Evolutionary conservation across 352 stramenopile species (phyloP).

Genomic region (Phytophthora syringae): DNA sequence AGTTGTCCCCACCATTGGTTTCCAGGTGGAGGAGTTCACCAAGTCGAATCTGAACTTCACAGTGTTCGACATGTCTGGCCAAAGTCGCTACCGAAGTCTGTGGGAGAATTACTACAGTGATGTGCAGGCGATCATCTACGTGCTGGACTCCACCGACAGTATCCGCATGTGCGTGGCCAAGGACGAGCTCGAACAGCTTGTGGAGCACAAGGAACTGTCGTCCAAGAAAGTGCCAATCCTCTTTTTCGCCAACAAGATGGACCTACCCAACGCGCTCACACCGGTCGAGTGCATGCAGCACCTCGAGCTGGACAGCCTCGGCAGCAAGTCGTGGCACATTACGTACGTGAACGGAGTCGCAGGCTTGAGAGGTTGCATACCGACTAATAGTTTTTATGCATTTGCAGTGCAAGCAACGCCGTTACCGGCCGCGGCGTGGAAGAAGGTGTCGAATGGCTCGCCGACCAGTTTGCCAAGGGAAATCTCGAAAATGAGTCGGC

Average conservation of each 20-base stretch:
- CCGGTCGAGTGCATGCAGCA: slow-evolving; percentile 85
- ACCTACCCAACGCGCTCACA: slow-evolving; percentile 69
- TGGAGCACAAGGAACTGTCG: slow-evolving; percentile 81
- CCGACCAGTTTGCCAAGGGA: slow-evolving; percentile 70
- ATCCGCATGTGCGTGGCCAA: slow-evolving; percentile 89
- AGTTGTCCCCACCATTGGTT: slow-evolving; percentile 90
- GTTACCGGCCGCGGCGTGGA: slow-evolving; percentile 79
- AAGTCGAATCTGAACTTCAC: slow-evolving; percentile 94
- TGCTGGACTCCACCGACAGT: slow-evolving; percentile 88
- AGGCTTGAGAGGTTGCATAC: background rate
- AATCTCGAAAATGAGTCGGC: slow-evolving; percentile 55
- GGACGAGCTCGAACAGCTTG: slow-evolving; percentile 87
- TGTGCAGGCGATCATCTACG: slow-evolving; percentile 90
- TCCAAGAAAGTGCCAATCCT: slow-evolving; percentile 80
- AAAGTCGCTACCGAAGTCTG: slow-evolving; percentile 80
- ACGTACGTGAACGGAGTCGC: slow-evolving; percentile 48
- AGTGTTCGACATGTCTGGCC: slow-evolving; percentile 91
- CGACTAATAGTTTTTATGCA: slow-evolving; percentile 8
- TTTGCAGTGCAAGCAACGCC: slow-evolving; percentile 77
- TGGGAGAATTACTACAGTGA: slow-evolving; percentile 91
- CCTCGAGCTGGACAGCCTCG: slow-evolving; percentile 79
- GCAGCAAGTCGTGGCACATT: slow-evolving; percentile 87
- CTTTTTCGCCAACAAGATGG: slow-evolving; percentile 92
- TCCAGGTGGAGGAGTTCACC: slow-evolving; percentile 90
- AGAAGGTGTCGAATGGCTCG: slow-evolving; percentile 86